Percentiles rank a stretch among this genome's conserved stretches.
These are phyloP conservation scores for Melastoma candidum DNA, from an alignment of 441 rosid genomes.

Conservation along the genomic window DNA sequence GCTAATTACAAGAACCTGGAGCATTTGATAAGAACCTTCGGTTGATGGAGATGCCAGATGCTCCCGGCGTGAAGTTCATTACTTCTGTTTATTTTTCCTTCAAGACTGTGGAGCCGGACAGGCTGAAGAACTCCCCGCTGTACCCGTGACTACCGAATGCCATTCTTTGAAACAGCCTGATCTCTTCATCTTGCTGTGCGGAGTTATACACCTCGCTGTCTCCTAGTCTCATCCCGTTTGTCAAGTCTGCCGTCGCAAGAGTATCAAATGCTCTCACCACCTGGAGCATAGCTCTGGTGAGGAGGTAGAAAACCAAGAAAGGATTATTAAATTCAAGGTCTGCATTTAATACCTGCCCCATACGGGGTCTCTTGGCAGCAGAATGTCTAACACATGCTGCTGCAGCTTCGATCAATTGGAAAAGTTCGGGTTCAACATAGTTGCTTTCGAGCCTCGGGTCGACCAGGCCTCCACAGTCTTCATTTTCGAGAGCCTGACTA, in stretches of 20 bases:
- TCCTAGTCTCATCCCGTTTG: conserved; percentile 84
- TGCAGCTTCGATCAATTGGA: conserved; percentile 72
- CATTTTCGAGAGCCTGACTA: conserved; percentile 52
- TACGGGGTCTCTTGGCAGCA: conserved; percentile 73
- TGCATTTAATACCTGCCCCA: conserved; percentile 58
- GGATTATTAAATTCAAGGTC: too few relatives aligned
- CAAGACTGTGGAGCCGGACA: conserved; percentile 17
- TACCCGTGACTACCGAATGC: conserved; percentile 83
- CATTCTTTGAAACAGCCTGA: conserved; percentile 78
- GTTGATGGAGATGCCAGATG: not conserved
- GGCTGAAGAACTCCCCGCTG: conserved; percentile 62
- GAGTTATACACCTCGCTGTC: conserved; percentile 74
- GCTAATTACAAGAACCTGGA: too few relatives aligned
- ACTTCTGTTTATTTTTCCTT: not conserved
- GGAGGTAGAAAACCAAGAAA: too few relatives aligned
- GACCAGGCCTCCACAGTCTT: conserved; percentile 40
- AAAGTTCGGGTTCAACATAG: conserved; percentile 57
- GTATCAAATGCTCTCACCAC: conserved; percentile 77
- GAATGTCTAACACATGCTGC: conserved; percentile 84
- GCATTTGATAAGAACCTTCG: too few relatives aligned
- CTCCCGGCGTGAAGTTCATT: conserved; percentile 2
- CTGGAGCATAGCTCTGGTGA: conserved; percentile 24
- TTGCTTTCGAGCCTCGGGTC: conserved; percentile 60
- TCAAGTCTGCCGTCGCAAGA: conserved; percentile 56
- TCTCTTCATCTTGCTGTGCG: conserved; percentile 76